Evolutionary conservation across 1,284 basidiomycete genomes (phyloP).

Genomic region (Ustilago shanxiensis): DNA sequence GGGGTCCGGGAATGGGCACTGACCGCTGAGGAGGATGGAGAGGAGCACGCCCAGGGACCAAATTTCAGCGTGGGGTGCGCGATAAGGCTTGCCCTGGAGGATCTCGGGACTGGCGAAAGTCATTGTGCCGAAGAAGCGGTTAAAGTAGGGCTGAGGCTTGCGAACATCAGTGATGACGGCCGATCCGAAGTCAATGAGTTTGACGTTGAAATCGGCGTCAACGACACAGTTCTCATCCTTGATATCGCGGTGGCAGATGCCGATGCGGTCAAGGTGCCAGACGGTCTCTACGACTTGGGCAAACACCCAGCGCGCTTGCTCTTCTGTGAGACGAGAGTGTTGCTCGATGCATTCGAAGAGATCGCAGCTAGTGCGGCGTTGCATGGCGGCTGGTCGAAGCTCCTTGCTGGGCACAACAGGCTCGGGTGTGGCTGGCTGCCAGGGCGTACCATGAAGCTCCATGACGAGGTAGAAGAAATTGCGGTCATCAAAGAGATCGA

Average conservation of each 20-base stretch:
- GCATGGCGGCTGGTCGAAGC: conserved; percentile 71
- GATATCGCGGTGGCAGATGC: conserved; percentile 89
- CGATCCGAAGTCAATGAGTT: conserved; percentile 93
- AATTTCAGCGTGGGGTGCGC: conserved; percentile 82
- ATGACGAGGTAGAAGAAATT: conserved; percentile 90
- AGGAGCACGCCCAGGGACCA: conserved; percentile 93
- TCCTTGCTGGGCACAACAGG: conserved; percentile 13
- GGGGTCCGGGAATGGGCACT: conserved; percentile 83
- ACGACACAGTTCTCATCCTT: conserved; percentile 91
- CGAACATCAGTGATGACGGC: conserved; percentile 81
- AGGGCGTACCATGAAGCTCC: conserved; percentile 90
- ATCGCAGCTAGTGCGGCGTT: conserved; percentile 84
- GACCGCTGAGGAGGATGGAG: conserved; percentile 85
- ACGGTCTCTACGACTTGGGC: conserved; percentile 88
- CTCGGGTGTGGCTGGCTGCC: conserved; percentile 72
- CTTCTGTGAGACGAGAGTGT: conserved; percentile 82
- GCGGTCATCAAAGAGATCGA: conserved; percentile 85
- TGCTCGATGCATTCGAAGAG: conserved; percentile 94
- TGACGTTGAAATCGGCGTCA: conserved; percentile 77
- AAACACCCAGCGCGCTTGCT: conserved; percentile 84
- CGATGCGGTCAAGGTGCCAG: conserved; percentile 79
- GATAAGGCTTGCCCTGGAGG: conserved; percentile 77
- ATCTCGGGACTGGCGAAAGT: conserved; percentile 77
- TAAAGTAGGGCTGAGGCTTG: conserved; percentile 78
- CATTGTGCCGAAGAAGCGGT: conserved; percentile 65